These are phyloP conservation scores for Colletotrichum sp. DNA, from an alignment of 2,329 filamentous ascomycete genomes.

Conservation along the genomic window DNA sequence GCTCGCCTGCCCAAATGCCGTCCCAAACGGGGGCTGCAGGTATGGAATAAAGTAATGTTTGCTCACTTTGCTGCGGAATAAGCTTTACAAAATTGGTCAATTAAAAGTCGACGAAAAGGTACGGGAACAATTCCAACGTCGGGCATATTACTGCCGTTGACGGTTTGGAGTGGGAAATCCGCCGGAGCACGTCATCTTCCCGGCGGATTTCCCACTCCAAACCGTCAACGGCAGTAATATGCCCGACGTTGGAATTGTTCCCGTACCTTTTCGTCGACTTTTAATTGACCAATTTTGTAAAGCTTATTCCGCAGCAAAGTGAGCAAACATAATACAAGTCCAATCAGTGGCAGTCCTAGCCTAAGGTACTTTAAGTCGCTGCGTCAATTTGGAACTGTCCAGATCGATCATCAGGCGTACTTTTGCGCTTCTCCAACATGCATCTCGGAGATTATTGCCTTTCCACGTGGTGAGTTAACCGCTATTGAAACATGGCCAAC, in stretches of 20 bases:
- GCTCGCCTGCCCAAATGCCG: neutral
- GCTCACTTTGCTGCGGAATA: neutral
- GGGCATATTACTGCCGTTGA: neutral
- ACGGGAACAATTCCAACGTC: neutral
- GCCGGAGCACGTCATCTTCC: too few relatives aligned
- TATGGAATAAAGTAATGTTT: conserved; percentile 1
- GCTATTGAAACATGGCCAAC: neutral
- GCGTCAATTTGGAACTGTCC: neutral
- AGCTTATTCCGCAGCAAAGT: neutral
- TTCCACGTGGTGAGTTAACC: neutral
- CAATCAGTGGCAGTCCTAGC: neutral
- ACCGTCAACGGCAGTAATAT: neutral
- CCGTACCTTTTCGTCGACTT: rapidly evolving
- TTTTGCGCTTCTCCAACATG: neutral
- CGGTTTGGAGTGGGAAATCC: neutral
- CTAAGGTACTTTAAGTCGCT: neutral
- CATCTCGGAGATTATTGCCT: neutral
- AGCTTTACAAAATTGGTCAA: neutral
- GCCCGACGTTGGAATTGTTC: neutral
- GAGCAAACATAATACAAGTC: neutral
- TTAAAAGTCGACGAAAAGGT: rapidly evolving
- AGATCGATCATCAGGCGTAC: neutral
- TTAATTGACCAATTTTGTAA: neutral
- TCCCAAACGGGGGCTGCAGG: neutral
- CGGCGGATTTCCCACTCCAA: neutral